A percentile compares a stretch with the other conserved stretches of the same genome.
phyloP scores from a whole-genome alignment of 2,329 filamentous ascomycete genomes.

The Pseudogymnoascus verrucosus region DNA sequence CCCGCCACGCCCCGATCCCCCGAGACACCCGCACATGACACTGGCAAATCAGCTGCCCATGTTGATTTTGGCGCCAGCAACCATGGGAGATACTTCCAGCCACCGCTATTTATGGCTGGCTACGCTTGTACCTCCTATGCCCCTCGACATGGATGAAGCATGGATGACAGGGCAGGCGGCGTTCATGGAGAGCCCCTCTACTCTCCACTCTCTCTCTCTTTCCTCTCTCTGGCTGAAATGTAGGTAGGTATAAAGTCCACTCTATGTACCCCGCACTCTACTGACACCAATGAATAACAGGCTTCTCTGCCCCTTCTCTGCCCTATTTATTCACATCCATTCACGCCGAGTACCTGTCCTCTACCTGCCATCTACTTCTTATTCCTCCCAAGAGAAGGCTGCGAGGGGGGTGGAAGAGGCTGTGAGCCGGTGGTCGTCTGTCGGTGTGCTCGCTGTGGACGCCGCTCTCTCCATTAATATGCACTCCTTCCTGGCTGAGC shows the following conservation, averaged over 20 bases:
- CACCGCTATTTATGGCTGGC: not conserved
- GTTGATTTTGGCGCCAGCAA: not conserved
- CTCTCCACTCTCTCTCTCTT: not conserved
- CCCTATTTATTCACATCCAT: not conserved
- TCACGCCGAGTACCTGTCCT: not conserved
- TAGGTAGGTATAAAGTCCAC: not conserved
- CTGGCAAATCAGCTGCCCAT: slow-evolving; percentile 3
- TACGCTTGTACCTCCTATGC: not conserved
- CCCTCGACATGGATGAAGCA: not conserved
- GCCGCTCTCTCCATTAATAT: not conserved
- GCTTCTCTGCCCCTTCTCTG: not conserved
- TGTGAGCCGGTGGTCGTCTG: not conserved
- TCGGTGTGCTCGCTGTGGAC: not conserved
- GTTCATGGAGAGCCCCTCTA: not conserved
- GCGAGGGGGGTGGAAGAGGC: not conserved
- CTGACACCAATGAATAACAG: not conserved
- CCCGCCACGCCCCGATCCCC: not conserved
- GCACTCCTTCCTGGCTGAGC: not conserved
- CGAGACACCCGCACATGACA: not conserved
- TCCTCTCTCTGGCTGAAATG: not conserved
- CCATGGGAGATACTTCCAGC: not conserved
- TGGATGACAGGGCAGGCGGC: not conserved
- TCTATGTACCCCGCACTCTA: not conserved
- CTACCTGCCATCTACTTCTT: not conserved
- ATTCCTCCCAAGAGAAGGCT: not conserved